Evolutionary conservation across 768 basidiomycete species (phyloP).

Genomic region (Naganishia onofrii): DNA sequence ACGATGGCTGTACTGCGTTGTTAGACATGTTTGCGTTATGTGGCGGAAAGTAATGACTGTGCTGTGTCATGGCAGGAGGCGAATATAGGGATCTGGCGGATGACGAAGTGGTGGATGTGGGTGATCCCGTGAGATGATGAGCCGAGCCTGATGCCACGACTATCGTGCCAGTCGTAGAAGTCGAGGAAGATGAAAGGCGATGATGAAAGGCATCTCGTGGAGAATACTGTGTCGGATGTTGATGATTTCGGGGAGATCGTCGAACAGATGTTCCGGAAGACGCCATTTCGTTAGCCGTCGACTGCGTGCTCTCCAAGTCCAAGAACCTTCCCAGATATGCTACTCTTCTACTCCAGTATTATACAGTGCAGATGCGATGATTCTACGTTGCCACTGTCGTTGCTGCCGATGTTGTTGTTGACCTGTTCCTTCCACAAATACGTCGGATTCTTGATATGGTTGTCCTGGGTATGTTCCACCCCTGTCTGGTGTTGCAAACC

Average conservation of each 20-base stretch:
- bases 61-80: slow-evolving; percentile 18
- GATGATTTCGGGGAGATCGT: slow-evolving; percentile 29
- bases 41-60: slow-evolving; percentile 11
- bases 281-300: slow-evolving; percentile 3
- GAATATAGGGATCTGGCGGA: slow-evolving; percentile 9
- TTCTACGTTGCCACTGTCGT: not conserved
- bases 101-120: slow-evolving; percentile 11
- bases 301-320: not conserved
- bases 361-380: not conserved
- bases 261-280: slow-evolving; percentile 17
- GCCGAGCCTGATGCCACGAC: not conserved
- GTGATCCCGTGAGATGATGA: slow-evolving; percentile 7
- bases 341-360: not conserved
- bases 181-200: slow-evolving; percentile 23
- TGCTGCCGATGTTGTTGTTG: not conserved
- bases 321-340: not conserved
- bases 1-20: not conserved
- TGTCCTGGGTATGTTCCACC: slow-evolving; percentile 18
- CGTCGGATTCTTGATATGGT: not conserved
- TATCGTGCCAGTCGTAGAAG: not conserved
- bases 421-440: not conserved
- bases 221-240: slow-evolving; percentile 20
- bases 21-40: slow-evolving; percentile 19
- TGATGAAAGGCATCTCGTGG: slow-evolving; percentile 9
- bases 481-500: not conserved